Base-by-base conservation (phyloP, 2,329 filamentous ascomycete genomes). In the Gaeumannomyces tritici region DNA sequence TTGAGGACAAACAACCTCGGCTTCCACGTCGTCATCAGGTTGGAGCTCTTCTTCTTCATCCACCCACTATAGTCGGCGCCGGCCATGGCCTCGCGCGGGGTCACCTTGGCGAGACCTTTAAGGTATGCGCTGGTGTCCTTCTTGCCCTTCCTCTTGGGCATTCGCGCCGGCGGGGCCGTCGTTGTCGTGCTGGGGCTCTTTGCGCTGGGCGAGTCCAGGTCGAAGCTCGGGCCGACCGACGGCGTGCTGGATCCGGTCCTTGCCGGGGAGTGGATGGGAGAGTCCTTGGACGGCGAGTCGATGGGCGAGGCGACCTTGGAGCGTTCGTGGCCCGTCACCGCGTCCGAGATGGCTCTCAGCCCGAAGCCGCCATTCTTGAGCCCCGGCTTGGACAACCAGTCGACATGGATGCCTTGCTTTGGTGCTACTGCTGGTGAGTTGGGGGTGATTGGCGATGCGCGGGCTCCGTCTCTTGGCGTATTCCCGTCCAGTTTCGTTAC, bases 31-130 rank as follows among this genome's bases (percentile, higher is more conserved):
- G 92, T 92, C 88, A 99, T 96, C 42, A 98, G 80, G 70, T 93
- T 95, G 1, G 91, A 93, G 64, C 91, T 96, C 75, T 96, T 93
- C 82, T 99, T 99, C 80, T 95, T 98, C 95, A 99, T 99, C 95
- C 95, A 99, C 1, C 95, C 95, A 70, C 89, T 93, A 73, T 96
- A 98, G 71, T 99, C 93, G 62, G 91, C 93, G 65, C 86, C 87
- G 65, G 86, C 79, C 75, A 96, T 95, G 64, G 93, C 92, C 71
- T 96, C 91, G 62, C 86, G 81, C 0, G 95, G 95, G 0, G 84
- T 78, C 64, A 93, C 89, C 74, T 93, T 92, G 68, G 90, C 83
- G 55, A 98, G 77, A 0, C 95, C 95, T 33, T 90, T 88, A 24
- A 88, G 90, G 74, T 98, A 99, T 0, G 95, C 95, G 70, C 93